A percentile compares a stretch with the other conserved stretches of the same genome.
phyloP scores from a whole-genome alignment of 768 basidiomycete genomes.

The Dentipellis fragilis region DNA sequence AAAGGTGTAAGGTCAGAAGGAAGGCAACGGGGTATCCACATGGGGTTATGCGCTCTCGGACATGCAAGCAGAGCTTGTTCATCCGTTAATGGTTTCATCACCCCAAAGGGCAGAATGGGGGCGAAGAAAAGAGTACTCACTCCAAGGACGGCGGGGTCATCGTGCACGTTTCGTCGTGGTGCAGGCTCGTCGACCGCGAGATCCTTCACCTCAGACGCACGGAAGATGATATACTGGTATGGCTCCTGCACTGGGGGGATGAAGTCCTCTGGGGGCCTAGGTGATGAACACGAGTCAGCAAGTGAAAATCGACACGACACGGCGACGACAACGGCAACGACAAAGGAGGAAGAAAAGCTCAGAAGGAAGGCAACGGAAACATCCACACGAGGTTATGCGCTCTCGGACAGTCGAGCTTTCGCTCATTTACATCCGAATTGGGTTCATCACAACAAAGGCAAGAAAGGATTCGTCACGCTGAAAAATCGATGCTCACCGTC shows the following conservation, averaged over 20 bases:
- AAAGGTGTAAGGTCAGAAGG: slow-evolving; percentile 33
- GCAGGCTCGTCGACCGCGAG: slow-evolving; percentile 71
- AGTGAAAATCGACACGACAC: slow-evolving; percentile 23
- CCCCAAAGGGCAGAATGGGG: slow-evolving; percentile 3
- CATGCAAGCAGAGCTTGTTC: slow-evolving; percentile 27
- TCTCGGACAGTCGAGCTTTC: slow-evolving; percentile 27
- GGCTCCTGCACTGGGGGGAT: slow-evolving; percentile 78
- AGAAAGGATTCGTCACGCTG: background rate
- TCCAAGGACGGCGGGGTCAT: slow-evolving; percentile 79
- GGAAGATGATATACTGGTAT: slow-evolving; percentile 86
- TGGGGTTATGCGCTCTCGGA: slow-evolving; percentile 33
- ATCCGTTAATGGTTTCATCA: slow-evolving; percentile 38
- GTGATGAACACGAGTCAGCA: background rate
- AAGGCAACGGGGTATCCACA: slow-evolving; percentile 57
- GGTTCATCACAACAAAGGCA: slow-evolving; percentile 23
- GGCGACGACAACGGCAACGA: slow-evolving; percentile 3
- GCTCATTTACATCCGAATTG: slow-evolving; percentile 30
- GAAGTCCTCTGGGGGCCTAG: slow-evolving; percentile 63
- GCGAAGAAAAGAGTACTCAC: slow-evolving; percentile 33
- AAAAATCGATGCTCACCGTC: slow-evolving; percentile 43
- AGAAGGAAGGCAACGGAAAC: slow-evolving; percentile 60
- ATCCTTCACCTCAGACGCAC: slow-evolving; percentile 84
- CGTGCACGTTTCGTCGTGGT: slow-evolving; percentile 52
- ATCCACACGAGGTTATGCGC: slow-evolving; percentile 44
- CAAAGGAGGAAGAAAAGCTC: slow-evolving; percentile 17